phyloP scores from a whole-genome alignment of 2,329 filamentous ascomycete genomes.

The Neofusicoccum laricinum region DNA sequence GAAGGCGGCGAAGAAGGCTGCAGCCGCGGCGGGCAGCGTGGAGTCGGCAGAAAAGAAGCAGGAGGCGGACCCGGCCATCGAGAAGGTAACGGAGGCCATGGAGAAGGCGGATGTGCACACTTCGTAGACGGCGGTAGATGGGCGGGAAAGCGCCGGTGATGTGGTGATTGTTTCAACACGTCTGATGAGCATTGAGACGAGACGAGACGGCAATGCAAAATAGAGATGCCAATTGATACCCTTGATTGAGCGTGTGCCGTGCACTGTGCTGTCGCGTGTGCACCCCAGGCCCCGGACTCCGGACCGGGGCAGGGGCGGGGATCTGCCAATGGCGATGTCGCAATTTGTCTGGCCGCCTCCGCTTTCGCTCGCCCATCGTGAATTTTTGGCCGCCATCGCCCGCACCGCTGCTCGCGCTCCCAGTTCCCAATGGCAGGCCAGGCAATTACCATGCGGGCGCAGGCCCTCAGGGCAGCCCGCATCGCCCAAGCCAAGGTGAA shows the following conservation, averaged over 20 bases:
- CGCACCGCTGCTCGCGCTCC: not conserved
- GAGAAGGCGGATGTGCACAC: constrained; percentile 17
- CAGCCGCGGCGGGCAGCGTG: constrained; percentile 36
- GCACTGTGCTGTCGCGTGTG: constrained; percentile 10
- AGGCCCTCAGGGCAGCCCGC: constrained; percentile 31
- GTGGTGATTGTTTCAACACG: not conserved
- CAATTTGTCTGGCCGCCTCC: constrained; percentile 13
- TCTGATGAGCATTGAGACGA: constrained; percentile 3
- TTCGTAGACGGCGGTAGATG: constrained; percentile 8
- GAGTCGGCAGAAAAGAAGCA: constrained; percentile 17
- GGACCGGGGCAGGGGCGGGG: not conserved
- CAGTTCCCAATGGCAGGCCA: constrained; percentile 16
- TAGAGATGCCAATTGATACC: constrained; percentile 15
- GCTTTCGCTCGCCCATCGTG: constrained; percentile 14
- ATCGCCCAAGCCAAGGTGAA: constrained; percentile 32
- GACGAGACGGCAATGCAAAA: constrained; percentile 12
- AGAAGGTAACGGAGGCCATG: constrained; percentile 17
- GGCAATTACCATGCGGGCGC: constrained; percentile 31
- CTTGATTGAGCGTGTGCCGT: not conserved
- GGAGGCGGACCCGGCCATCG: constrained; percentile 16
- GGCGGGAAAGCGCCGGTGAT: not conserved
- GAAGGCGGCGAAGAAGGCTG: constrained; percentile 57
- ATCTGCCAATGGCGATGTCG: constrained; percentile 11
- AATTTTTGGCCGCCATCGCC: constrained; percentile 15
- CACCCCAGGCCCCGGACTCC: not conserved